Conservation (phyloP, 1,284 basidiomycete genomes). For the Heterobasidion occidentale region DNA sequence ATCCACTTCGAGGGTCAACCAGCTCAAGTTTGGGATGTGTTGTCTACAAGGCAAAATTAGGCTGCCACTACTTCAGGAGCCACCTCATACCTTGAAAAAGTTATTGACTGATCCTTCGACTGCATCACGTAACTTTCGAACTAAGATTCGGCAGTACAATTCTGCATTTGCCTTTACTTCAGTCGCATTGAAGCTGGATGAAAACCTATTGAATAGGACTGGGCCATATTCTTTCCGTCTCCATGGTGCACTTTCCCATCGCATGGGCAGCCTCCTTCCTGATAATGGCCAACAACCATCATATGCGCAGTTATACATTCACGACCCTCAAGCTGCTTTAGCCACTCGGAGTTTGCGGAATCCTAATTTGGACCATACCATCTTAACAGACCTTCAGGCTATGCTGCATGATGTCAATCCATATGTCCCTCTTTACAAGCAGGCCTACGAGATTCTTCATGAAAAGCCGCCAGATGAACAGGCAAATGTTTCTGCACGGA, state of each 20-base stretch:
- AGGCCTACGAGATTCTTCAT: slow-evolving; percentile 12
- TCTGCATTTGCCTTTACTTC: too few relatives aligned
- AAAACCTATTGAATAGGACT: not conserved
- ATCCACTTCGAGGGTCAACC: too few relatives aligned
- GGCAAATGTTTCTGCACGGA: slow-evolving; percentile 1
- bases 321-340: slow-evolving; percentile 14
- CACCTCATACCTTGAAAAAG: too few relatives aligned
- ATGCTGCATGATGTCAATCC: slow-evolving; percentile 10
- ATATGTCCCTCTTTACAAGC: slow-evolving; percentile 11
- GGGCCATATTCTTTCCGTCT: slow-evolving; percentile 18
- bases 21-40: too few relatives aligned
- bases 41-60: too few relatives aligned
- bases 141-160: too few relatives aligned
- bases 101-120: too few relatives aligned
- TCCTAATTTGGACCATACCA: slow-evolving; percentile 4
- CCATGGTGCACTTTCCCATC: slow-evolving; percentile 15
- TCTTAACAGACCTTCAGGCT: slow-evolving; percentile 12
- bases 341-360: slow-evolving; percentile 9
- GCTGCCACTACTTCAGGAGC: too few relatives aligned
- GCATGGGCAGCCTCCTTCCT: slow-evolving; percentile 12
- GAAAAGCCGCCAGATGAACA: not conserved
- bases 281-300: not conserved
- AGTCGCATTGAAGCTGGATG: too few relatives aligned
- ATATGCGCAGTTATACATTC: slow-evolving; percentile 21
- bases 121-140: too few relatives aligned